Percentiles rank a stretch among this genome's conserved stretches.
Evolutionary conservation across 1,284 basidiomycete species (phyloP).

Genomic region (Ceratobasidium sp.): DNA sequence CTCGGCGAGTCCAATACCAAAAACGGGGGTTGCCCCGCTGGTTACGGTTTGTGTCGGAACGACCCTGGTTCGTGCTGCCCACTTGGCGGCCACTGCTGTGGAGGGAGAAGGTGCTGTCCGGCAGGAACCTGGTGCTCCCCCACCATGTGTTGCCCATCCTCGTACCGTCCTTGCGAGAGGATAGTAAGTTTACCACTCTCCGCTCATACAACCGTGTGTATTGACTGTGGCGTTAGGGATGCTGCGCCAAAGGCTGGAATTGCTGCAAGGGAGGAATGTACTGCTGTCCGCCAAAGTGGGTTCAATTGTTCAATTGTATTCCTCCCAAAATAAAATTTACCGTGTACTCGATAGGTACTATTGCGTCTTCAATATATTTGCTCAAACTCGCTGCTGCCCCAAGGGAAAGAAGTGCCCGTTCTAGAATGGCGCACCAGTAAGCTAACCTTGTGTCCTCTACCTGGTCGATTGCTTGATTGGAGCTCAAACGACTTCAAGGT

Average conservation of each 20-base stretch:
- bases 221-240: background rate
- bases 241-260: background rate
- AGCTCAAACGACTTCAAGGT: no score
- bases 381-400: background rate
- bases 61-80: constrained; percentile 14
- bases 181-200: background rate
- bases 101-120: background rate
- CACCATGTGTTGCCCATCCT: background rate
- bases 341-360: background rate
- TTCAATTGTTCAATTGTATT: background rate
- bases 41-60: constrained; percentile 1
- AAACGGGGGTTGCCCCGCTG: background rate
- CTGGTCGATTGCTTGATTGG: background rate
- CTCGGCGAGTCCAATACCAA: background rate
- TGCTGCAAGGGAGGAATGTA: constrained; percentile 6
- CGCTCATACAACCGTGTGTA: background rate
- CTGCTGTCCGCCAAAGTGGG: background rate
- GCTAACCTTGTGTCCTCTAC: background rate
- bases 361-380: background rate
- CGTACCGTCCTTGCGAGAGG: background rate
- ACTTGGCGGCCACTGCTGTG: constrained; percentile 16
- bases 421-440: background rate
- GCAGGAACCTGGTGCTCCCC: background rate
- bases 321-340: background rate
- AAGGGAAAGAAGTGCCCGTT: background rate